Conservation (phyloP, 768 basidiomycete species). For the Russula dissimulans region DNA sequence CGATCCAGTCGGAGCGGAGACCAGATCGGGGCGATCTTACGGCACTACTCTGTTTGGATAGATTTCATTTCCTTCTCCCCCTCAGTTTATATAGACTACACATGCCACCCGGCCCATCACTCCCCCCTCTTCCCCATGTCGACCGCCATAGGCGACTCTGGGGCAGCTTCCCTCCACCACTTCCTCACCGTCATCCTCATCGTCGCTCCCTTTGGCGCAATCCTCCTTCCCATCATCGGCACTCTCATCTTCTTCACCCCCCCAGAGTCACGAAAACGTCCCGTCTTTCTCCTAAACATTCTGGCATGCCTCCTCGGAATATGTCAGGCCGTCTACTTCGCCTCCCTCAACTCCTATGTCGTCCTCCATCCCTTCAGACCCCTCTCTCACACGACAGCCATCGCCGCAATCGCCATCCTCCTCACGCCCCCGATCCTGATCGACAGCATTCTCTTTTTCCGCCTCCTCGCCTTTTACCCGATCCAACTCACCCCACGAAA, state of each 20-base stretch:
- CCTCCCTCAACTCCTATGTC: neutral
- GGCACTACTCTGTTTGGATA: neutral
- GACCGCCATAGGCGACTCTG: neutral
- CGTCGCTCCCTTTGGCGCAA: constrained; percentile 14
- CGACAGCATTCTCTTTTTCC: constrained; percentile 16
- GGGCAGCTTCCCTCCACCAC: neutral
- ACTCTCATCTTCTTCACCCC: constrained; percentile 16
- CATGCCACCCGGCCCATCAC: neutral
- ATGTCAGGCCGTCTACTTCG: constrained; percentile 9
- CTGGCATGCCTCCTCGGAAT: constrained; percentile 18
- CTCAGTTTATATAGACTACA: too few relatives aligned
- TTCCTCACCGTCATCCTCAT: constrained; percentile 17
- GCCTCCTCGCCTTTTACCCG: constrained; percentile 18
- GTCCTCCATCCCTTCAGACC: constrained; percentile 2
- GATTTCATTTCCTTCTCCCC: neutral
- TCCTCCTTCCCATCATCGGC: constrained; percentile 12
- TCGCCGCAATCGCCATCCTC: neutral
- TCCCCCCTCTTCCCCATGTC: constrained; percentile 2
- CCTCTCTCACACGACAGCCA: neutral
- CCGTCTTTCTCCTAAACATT: constrained; percentile 18
- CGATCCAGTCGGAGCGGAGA: neutral
- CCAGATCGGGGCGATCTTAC: neutral
- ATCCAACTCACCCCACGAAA: constrained; percentile 13
- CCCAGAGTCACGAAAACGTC: constrained; percentile 8
- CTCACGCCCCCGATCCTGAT: constrained; percentile 15